Percentiles rank a stretch among this genome's conserved stretches.
Evolutionary conservation across 2,329 filamentous ascomycete genomes (phyloP).

Genomic region (Diaporthe eres): DNA sequence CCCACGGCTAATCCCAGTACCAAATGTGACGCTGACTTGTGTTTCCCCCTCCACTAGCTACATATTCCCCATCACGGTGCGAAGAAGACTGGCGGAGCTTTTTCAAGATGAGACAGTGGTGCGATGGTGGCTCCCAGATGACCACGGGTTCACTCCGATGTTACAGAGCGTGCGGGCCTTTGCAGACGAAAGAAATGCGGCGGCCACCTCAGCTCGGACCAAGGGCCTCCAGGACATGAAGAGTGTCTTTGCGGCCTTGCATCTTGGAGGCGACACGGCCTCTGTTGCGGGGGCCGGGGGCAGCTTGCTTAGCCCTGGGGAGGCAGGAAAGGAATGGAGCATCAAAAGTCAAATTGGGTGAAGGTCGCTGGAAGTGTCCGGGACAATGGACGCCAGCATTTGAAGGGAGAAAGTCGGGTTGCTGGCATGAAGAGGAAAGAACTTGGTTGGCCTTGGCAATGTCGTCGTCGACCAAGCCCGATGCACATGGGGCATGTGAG

Average conservation of each 20-base stretch:
- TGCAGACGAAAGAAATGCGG: conserved; percentile 81
- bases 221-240: conserved; percentile 82
- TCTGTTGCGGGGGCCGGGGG: conserved; percentile 7
- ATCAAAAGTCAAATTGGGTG: not conserved
- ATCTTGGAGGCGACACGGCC: conserved; percentile 54
- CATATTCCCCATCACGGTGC: conserved; percentile 82
- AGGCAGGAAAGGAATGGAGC: not conserved
- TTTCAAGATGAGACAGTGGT: conserved; percentile 81
- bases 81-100: conserved; percentile 80
- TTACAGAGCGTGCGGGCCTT: conserved; percentile 84
- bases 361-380: not conserved
- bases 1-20: not conserved
- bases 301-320: not conserved
- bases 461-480: conserved; percentile 14
- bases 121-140: conserved; percentile 91
- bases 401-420: not conserved
- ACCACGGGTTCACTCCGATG: conserved; percentile 81
- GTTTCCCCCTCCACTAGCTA: conserved; percentile 70
- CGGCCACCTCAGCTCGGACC: conserved; percentile 67
- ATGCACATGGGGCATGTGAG: conserved; percentile 3
- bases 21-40: not conserved
- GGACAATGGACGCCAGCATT: not conserved
- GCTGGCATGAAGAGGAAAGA: not conserved
- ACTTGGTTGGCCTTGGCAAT: not conserved
- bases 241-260: conserved; percentile 77